Base-by-base conservation (phyloP, 2,329 filamentous ascomycete genomes). In the Aspergillus tamarii region DNA sequence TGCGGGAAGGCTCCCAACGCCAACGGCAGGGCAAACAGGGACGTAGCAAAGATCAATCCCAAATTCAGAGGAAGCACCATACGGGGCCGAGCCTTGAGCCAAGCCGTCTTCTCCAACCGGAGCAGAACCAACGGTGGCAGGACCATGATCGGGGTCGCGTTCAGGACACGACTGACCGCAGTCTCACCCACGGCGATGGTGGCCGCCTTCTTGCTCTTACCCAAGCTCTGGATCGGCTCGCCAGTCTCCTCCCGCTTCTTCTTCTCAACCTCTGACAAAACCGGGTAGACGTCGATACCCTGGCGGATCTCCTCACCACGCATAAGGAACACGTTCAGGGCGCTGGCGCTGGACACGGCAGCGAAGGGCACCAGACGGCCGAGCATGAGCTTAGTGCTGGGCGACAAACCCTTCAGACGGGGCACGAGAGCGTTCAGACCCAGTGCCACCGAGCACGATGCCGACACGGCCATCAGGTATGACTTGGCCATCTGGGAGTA, bases 251-350 rank as follows among this genome's bases (percentile, higher is more conserved):
- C 84, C 80, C 84, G 88, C 76, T 84, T 83, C 57, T 78, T 80
- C 79, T 89, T 91, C 75, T 93, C 89, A 19, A 84, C 84, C 5
- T 89, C 89, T 2, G 89, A 89, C 12, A 94, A 85, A 8, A 93
- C 89, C 1, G 94, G 93, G 78, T 90, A 97, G 43, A 99, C 88
- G 78, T 98, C 92, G 74, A 99, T 99, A 59, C 95, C 95, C 65
- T 87, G 88, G 73, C 91, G 87, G 72, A 99, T 98, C 82, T 99
- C 95, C 79, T 97, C 94, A 67, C 93, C 90, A 64, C 95, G 92
- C 95, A 99, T 99, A 61, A 99, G 87, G 80, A 97, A 96, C 30
- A 97, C 95, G 79, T 99, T 99, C 66, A 99, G 85, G 1, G 89
- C 93, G 73, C 93, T 94, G 4, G 95, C 95, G 64, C 89, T 91